Percentiles rank a stretch among this genome's conserved stretches.
Evolutionary conservation across 78 protist genomes (phyloP).

Genomic region (Isochrysis galbana): DNA sequence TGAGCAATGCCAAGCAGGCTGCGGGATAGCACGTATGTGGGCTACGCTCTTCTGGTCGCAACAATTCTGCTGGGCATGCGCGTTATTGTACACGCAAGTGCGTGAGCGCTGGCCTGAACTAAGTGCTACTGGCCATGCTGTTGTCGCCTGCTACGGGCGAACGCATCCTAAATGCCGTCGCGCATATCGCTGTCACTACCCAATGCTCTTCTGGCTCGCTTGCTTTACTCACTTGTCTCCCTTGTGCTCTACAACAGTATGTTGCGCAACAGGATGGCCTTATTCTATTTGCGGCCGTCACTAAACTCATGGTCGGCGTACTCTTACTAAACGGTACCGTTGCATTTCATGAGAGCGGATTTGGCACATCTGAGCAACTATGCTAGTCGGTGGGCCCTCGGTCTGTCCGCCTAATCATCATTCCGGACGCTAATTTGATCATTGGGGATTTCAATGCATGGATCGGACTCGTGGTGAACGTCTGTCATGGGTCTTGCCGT

Average conservation of each 20-base stretch:
- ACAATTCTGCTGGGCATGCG: neutral
- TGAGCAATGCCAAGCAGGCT: neutral
- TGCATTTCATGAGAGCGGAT: too few relatives aligned
- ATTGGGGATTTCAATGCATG: too few relatives aligned
- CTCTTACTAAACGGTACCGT: neutral
- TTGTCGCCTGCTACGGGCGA: neutral
- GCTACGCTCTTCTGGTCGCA: constrained; percentile 6
- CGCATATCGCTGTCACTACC: too few relatives aligned
- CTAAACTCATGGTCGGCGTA: neutral
- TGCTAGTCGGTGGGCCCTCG: too few relatives aligned
- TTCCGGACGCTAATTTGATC: too few relatives aligned
- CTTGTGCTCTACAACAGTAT: neutral
- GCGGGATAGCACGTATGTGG: constrained; percentile 37
- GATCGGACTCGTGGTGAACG: neutral
- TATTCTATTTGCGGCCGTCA: neutral
- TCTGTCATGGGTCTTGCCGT: neutral
- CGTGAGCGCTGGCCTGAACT: neutral
- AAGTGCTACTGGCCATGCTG: neutral
- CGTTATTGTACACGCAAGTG: neutral
- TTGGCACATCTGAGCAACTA: too few relatives aligned
- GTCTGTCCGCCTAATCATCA: too few relatives aligned
- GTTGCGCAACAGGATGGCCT: neutral
- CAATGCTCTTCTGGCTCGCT: neutral
- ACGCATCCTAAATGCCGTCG: too few relatives aligned
- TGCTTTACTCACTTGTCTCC: neutral